phyloP scores from a whole-genome alignment of 2,329 filamentous ascomycete genomes.

The Fusarium foetens region DNA sequence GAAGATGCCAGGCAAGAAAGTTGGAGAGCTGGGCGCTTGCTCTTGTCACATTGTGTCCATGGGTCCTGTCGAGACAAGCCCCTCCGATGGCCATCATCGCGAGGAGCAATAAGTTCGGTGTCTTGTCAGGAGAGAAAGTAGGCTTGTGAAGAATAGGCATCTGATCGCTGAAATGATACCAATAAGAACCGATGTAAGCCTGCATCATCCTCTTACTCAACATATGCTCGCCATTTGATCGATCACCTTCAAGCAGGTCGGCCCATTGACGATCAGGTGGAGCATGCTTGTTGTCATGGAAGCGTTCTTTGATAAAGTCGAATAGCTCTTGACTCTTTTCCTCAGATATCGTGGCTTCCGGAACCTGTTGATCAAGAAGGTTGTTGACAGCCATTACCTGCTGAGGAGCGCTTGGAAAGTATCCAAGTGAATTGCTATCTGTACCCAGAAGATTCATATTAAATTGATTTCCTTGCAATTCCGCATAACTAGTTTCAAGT shows the following conservation, averaged over 20 bases:
- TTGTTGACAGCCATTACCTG: constrained; percentile 93
- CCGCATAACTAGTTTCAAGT: constrained; percentile 59
- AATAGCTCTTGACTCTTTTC: constrained; percentile 87
- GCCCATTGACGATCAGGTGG: constrained; percentile 80
- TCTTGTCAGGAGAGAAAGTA: constrained; percentile 89
- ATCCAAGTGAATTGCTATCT: constrained; percentile 61
- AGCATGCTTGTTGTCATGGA: constrained; percentile 82
- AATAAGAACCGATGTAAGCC: constrained; percentile 91
- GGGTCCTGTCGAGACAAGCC: constrained; percentile 84
- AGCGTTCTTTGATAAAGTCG: constrained; percentile 81
- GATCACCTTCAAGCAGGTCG: constrained; percentile 80
- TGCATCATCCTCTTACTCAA: constrained; percentile 96
- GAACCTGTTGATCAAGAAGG: constrained; percentile 80
- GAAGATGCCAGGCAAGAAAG: constrained; percentile 91
- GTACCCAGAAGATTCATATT: constrained; percentile 59
- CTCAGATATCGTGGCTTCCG: constrained; percentile 84
- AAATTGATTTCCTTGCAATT: constrained; percentile 56
- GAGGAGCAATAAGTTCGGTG: constrained; percentile 84
- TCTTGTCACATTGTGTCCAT: constrained; percentile 77
- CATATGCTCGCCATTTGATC: constrained; percentile 70
- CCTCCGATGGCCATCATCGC: constrained; percentile 94
- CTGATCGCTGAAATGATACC: constrained; percentile 94
- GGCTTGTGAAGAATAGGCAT: constrained; percentile 94
- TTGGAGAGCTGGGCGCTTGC: constrained; percentile 86
- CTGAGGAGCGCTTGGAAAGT: constrained; percentile 70